Evolutionary conservation across 1,139 yeast species (phyloP).

Genomic region (Lodderomyces margitis): DNA sequence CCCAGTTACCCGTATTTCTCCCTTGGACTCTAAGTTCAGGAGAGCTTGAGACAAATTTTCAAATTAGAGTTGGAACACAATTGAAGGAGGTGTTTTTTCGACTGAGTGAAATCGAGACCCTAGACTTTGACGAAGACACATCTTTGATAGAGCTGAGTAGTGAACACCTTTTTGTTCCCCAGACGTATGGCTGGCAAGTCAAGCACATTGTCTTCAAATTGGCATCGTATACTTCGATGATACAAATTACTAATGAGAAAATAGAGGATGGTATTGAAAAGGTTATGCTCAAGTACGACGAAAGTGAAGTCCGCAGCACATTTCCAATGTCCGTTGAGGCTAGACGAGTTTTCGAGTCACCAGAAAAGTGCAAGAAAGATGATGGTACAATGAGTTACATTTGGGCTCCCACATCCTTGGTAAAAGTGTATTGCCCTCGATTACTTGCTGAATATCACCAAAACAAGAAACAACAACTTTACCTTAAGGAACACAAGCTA

Average conservation of each 20-base stretch:
- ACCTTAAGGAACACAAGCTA: slow-evolving; percentile 6
- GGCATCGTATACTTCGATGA: slow-evolving; percentile 6
- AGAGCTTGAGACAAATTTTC: slow-evolving; percentile 13
- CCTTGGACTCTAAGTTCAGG: slow-evolving; percentile 24
- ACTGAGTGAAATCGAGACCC: neutral
- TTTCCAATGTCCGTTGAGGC: slow-evolving; percentile 12
- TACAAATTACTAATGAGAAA: slow-evolving; percentile 10
- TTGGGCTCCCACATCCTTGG: slow-evolving; percentile 19
- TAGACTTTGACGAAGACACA: neutral
- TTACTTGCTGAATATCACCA: slow-evolving; percentile 13
- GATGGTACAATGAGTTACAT: slow-evolving; percentile 8
- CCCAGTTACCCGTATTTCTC: slow-evolving; percentile 17
- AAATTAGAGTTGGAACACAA: neutral
- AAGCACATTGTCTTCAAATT: slow-evolving; percentile 10
- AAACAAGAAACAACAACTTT: slow-evolving; percentile 8
- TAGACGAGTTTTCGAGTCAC: slow-evolving; percentile 7
- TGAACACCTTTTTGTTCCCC: slow-evolving; percentile 5
- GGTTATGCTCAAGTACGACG: slow-evolving; percentile 13
- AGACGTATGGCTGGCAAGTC: slow-evolving; percentile 6
- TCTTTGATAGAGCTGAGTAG: neutral
- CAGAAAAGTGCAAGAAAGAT: neutral
- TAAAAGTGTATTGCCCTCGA: slow-evolving; percentile 12
- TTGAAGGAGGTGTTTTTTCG: slow-evolving; percentile 1
- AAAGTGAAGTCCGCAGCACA: slow-evolving; percentile 5
- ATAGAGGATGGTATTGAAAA: slow-evolving; percentile 12